phyloP scores from a whole-genome alignment of 2,329 filamentous ascomycete species.

The Eurotiales sp. region DNA sequence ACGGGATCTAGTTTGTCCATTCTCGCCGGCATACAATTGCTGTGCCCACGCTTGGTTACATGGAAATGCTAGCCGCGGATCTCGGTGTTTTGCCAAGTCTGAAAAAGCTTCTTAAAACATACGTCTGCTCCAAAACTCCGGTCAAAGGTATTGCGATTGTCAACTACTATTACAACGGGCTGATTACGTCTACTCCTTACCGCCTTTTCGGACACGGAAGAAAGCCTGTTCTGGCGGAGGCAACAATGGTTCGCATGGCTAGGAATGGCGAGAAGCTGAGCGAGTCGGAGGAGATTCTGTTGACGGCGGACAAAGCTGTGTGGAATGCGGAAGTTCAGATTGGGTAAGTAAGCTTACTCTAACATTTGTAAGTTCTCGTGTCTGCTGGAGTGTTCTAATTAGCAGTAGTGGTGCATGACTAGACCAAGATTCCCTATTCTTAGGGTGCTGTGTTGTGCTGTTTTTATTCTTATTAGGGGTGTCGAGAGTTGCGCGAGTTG shows the following conservation, averaged over 20 bases:
- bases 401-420: slow-evolving; percentile 1
- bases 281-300: slow-evolving; percentile 19
- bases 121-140: slow-evolving; percentile 25
- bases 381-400: not conserved
- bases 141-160: slow-evolving; percentile 25
- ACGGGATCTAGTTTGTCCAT: slow-evolving; percentile 23
- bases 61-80: slow-evolving; percentile 31
- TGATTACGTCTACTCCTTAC: slow-evolving; percentile 35
- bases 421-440: slow-evolving; percentile 7
- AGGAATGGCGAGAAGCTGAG: slow-evolving; percentile 22
- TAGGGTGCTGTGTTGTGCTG: slow-evolving; percentile 1
- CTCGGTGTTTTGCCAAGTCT: slow-evolving; percentile 32
- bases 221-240: slow-evolving; percentile 27
- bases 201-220: slow-evolving; percentile 31
- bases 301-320: slow-evolving; percentile 3
- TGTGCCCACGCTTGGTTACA: slow-evolving; percentile 27
- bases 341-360: not conserved
- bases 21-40: slow-evolving; percentile 31
- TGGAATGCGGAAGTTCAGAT: not conserved
- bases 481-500: too few relatives aligned
- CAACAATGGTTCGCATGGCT: slow-evolving; percentile 30
- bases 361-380: not conserved
- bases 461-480: not conserved
- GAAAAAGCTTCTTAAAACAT: slow-evolving; percentile 22
- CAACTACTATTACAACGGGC: slow-evolving; percentile 34